Evolutionary conservation across 345 rosid species (phyloP), one percentile per base, ranked within the genome.

Genomic region (Fremontodendron californicum): DNA sequence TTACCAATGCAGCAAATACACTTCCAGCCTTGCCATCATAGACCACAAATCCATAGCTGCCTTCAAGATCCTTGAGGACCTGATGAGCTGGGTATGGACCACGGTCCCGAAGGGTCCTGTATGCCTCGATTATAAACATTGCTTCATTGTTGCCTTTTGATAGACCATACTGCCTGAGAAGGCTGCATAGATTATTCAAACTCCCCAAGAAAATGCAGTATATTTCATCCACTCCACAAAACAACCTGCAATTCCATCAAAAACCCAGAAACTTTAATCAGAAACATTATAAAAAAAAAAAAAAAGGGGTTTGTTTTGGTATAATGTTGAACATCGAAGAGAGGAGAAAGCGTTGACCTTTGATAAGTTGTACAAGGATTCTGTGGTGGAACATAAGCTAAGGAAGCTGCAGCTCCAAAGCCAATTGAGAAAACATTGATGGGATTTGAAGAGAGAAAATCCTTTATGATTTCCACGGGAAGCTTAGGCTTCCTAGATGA

Each of bases 81-180:
- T 92, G 85, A 61, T 90, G 88, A 5, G 92, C 92, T 0, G 97
- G 97, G 78, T 85, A 92, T 0, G 97, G 97, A 4, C 97, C 97
- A 0, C 94, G 87, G 81, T 92, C 94, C 23, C 97, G 88, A 39
- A 92, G 88, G 54, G 97, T 90, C 81, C 87, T 73, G 73, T 92
- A 92, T 0, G 94, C 92, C 69, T 92, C 90, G 8, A 90, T 82
- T 9, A 89, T 84, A 61, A 90, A 74, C 92, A 89, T 81, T 35
- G 97, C 94, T 81, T 92, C 94, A 11, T 89, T 83, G 25, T 80
- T 43, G 2, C 88, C 83, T 80, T 90, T 92, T 1, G 89, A 78
- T 0, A 92, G 77, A 6, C 97, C 97, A 64, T 92, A 92, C 46
- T 90, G 94, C 80, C 74, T 86, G 45, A 72, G 84, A 31, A 92